Conservation (phyloP, 495 filamentous ascomycete genomes). For the Aspergillus indologenus region DNA sequence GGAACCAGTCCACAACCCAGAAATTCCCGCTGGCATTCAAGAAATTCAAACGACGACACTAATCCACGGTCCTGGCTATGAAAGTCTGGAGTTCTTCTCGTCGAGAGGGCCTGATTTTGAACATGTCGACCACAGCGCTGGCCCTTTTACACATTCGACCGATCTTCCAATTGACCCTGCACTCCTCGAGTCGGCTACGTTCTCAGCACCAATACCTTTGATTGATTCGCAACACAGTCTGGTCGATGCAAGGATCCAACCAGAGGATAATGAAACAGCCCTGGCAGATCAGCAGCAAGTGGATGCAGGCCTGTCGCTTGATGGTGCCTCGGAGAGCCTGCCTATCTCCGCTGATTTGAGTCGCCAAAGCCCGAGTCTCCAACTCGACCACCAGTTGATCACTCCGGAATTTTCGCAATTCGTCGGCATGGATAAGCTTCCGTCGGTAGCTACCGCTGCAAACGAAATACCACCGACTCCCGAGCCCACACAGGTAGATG, state of each 20-base stretch:
- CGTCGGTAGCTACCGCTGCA: background rate
- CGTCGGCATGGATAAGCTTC: background rate
- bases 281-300: background rate
- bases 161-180: constrained; percentile 20
- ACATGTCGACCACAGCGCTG: background rate
- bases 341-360: background rate
- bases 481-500: constrained; percentile 11
- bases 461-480: constrained; percentile 10
- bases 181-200: constrained; percentile 5
- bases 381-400: constrained; percentile 17
- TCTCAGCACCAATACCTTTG: background rate
- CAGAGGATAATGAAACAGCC: background rate
- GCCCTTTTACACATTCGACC: background rate
- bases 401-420: constrained; percentile 28
- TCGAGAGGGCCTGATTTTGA: background rate
- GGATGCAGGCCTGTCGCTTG: constrained; percentile 17
- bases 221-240: background rate
- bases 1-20: background rate
- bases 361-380: background rate
- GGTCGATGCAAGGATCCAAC: background rate
- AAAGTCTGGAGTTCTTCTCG: constrained; percentile 9
- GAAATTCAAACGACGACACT: background rate
- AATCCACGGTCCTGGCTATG: constrained; percentile 3
- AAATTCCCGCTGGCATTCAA: background rate
- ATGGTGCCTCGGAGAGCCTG: constrained; percentile 15